These are phyloP conservation scores for Cyclanthera cordifolia DNA, from an alignment of 306 rosid species.

Conservation along the genomic window DNA sequence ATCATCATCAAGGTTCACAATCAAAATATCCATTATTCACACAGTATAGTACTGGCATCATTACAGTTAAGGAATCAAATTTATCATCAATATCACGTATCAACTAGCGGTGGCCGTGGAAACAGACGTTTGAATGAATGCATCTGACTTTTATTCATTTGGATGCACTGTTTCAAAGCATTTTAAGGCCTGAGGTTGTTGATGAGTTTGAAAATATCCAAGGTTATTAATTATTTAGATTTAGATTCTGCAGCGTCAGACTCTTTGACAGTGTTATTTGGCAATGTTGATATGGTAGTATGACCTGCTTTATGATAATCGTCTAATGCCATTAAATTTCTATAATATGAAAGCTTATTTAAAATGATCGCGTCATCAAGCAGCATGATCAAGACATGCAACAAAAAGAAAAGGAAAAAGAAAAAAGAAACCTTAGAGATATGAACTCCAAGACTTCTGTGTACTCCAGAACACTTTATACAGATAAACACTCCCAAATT, in stretches of 20 bases:
- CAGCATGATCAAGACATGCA: slow-evolving; percentile 3
- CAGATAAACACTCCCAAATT: slow-evolving; percentile 75
- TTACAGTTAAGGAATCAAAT: not conserved
- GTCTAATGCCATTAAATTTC: not conserved
- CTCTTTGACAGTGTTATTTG: not conserved
- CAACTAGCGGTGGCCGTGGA: not conserved
- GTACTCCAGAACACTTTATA: slow-evolving; percentile 92
- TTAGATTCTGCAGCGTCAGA: not conserved
- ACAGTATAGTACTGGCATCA: not conserved
- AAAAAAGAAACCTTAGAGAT: slow-evolving; percentile 60
- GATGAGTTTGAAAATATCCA: not conserved
- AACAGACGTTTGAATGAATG: not conserved
- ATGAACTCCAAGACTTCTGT: slow-evolving; percentile 91
- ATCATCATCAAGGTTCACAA: not conserved
- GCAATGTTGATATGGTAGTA: not conserved
- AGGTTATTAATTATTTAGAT: not conserved
- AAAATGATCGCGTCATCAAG: not conserved
- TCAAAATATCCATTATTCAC: not conserved
- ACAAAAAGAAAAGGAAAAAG: not conserved
- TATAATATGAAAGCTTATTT: slow-evolving; percentile 7
- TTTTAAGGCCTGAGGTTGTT: not conserved
- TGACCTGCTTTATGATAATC: not conserved
- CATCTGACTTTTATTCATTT: not conserved
- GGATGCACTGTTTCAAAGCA: not conserved
- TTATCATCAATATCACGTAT: not conserved